A percentile compares a stretch with the other conserved stretches of the same genome.
Evolutionary conservation across 108 stramenopile species (phyloP).

Genomic region (Skeletonema marinoi): DNA sequence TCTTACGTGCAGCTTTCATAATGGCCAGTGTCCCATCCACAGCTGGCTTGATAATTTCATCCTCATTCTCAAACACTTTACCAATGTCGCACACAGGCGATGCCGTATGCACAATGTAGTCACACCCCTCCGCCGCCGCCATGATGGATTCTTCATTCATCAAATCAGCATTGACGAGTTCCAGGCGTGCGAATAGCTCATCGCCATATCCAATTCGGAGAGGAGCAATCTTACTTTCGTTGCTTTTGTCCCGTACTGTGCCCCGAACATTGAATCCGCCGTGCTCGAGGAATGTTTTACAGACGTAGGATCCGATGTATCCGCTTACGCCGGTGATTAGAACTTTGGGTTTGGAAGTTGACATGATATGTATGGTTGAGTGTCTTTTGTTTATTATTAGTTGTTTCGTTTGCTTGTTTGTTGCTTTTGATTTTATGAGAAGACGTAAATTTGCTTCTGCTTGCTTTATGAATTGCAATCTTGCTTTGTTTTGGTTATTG

Average conservation of each 20-base stretch:
- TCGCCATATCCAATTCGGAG: not conserved
- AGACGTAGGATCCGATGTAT: not conserved
- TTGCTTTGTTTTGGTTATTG: too few relatives aligned
- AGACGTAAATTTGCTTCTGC: too few relatives aligned
- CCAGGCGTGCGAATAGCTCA: not conserved
- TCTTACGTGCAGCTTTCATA: not conserved
- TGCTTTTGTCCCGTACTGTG: not conserved
- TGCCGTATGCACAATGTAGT: not conserved
- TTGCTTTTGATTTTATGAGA: too few relatives aligned
- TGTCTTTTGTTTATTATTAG: too few relatives aligned
- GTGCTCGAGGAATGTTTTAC: not conserved
- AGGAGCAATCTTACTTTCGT: not conserved
- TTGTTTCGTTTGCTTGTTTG: too few relatives aligned
- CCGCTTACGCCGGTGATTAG: not conserved
- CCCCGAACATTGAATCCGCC: not conserved
- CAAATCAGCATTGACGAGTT: not conserved
- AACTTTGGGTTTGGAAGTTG: not conserved
- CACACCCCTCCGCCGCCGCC: not conserved
- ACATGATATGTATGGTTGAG: too few relatives aligned
- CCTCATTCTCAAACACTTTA: not conserved
- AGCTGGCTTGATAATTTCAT: not conserved
- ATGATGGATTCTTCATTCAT: not conserved
- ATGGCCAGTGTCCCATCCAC: not conserved
- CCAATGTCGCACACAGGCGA: not conserved
- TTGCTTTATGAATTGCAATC: too few relatives aligned